Evolutionary conservation across 164 flowering plant genomes (phyloP).

Genomic region (Nymphaea colorata): DNA sequence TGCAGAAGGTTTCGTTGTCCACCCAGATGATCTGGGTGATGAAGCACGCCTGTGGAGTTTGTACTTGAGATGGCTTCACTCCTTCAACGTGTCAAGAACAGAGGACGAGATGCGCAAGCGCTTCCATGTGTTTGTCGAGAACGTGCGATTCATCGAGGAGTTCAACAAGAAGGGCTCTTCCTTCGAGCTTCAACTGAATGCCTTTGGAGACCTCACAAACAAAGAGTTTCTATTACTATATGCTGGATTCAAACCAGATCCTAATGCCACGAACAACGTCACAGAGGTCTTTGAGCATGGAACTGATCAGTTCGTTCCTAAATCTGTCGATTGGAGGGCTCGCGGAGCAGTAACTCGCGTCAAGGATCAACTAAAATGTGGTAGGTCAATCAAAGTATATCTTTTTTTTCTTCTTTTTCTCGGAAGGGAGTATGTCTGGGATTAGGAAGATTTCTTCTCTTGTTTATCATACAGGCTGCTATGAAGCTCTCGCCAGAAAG

Average conservation of each 20-base stretch:
- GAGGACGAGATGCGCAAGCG: conserved; percentile 11
- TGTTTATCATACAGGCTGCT: too few species aligned
- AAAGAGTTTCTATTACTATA: conserved; percentile 16
- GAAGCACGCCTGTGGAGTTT: background rate
- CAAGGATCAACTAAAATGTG: background rate
- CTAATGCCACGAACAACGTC: background rate
- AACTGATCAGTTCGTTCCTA: background rate
- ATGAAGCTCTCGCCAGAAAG: too few species aligned
- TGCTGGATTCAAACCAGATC: conserved; percentile 9
- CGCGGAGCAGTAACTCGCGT: background rate
- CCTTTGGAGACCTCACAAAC: conserved; percentile 19
- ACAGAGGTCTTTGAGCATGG: background rate
- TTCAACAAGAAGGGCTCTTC: conserved; percentile 5
- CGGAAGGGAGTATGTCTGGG: too few species aligned
- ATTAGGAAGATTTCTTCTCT: too few species aligned
- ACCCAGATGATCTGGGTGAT: background rate
- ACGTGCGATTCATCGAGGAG: conserved; percentile 16
- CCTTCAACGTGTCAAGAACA: background rate
- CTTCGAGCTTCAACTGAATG: conserved; percentile 15
- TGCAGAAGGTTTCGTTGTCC: background rate
- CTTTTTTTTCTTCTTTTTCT: background rate
- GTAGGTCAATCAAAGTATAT: background rate
- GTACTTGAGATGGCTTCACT: background rate
- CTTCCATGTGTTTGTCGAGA: conserved; percentile 20
- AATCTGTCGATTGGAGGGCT: background rate